Evolutionary conservation across 129 eudicot genomes (phyloP), one percentile per base, ranked within the genome.

Genomic region (Ambrosia trifida): DNA sequence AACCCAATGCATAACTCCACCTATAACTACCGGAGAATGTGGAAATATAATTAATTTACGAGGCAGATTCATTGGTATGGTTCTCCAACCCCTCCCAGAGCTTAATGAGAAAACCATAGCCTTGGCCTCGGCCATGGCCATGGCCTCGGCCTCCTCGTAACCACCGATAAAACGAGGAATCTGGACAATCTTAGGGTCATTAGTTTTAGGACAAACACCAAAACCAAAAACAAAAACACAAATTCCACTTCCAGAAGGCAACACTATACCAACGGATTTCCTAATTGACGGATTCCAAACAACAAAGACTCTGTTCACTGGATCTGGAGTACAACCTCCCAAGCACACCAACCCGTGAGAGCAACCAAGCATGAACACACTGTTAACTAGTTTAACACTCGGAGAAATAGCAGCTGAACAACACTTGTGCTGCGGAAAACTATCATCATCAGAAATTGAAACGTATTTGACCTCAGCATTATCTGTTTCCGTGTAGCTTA

Each of bases 191-290:
- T 24, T 56, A 56, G 36, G 35, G 35, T 56, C 35, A 7, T n/a
- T 56, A 8, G 62, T 56, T 20, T 56, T 20, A 56, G 33, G 62
- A 56, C 62, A 56, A 24, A 56, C 62, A 14, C 62, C 62, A 10
- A 56, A 56, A 56, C n/a, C 62, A 56, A 20, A 5, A 56, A 7
- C 62, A 8, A 8, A 24, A 24, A 24, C 28, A 24, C 4, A 0
- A 2, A 4, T 20, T 3, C 9, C 28, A 24, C 28, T 24, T 24
- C 28, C 28, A 56, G 12, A 10, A 2, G 62, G 35, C 14, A 56
- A 10, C 32, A 19, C 33, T 56, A 56, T 11, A 56, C 16, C 5
- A 10, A 56, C 36, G 10, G 16, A 56, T 56, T 56, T 56, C 35
- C 63, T 11, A 28, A 56, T 56, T 56, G 63, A 10, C 5, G 62